Conservation (phyloP, 148 eudicot genomes). For the Vaccinium macrocarpon region DNA sequence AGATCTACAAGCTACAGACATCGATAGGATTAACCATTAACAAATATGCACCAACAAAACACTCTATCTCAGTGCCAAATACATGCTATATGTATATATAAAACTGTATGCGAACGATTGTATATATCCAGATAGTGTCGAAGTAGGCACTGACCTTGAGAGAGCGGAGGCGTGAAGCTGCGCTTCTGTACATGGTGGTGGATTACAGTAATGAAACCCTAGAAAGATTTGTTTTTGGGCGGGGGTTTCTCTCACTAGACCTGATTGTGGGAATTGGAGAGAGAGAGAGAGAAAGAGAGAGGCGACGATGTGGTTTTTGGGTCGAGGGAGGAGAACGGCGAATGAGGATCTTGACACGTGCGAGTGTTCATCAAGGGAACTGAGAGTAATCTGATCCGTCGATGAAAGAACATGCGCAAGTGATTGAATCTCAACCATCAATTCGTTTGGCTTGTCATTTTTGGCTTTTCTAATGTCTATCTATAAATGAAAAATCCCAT, state of each 20-base stretch:
- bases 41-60: neutral
- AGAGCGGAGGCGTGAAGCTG: constrained; percentile 36
- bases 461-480: too few species aligned
- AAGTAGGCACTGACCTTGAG: constrained; percentile 29
- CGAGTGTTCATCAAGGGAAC: neutral
- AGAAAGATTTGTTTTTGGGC: neutral
- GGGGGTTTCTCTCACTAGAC: neutral
- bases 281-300: neutral
- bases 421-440: neutral
- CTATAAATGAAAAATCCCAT: too few species aligned
- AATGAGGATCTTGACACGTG: constrained; percentile 5
- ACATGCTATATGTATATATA: neutral
- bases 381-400: neutral
- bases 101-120: neutral
- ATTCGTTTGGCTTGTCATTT: neutral
- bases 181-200: constrained; percentile 35
- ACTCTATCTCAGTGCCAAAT: too few species aligned
- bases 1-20: constrained; percentile 1
- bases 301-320: neutral
- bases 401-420: neutral
- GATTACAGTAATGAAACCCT: constrained; percentile 1
- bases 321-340: neutral
- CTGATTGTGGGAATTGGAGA: neutral
- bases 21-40: neutral
- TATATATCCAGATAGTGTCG: neutral